Base-by-base conservation (phyloP, 768 basidiomycete species). In the Candolleomyces aberdarensis region DNA sequence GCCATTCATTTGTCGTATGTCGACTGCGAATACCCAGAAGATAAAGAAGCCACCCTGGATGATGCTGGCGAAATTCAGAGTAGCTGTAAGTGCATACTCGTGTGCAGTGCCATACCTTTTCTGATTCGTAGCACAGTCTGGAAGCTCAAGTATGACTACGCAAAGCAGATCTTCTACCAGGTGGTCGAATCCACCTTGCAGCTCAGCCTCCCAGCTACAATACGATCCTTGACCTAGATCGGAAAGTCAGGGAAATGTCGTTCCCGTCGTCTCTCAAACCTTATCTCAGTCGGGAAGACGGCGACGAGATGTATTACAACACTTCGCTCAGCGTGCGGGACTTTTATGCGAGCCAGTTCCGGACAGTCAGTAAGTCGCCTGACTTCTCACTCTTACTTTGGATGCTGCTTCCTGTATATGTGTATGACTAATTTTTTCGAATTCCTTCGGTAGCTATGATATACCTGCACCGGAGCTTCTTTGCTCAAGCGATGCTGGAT, bases 21-120 rank as follows among this genome's bases (percentile, higher is more conserved):
- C 6, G 86, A 87, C 60, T 86, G 85, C 63, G 83, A 86, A 66
- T 80, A 82, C 52, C 85, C 86, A 0, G 67, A 72, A 5, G 85
- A 87, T 62, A 82, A 85, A 56, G 84, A 86, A 64, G 76, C 75
- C 3, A 73, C 75, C 0, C 53, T 81, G 20, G 76, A 70, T 50
- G 77, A 80, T 19, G 65, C 76, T 8, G 82, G 83, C 1, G 75
- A 81, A 47, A 67, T 73, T 10, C 75, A 82, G 57, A 75, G 70
- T 58, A 84, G 84, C 58, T 84, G 85, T 86, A 71, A 55, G 82
- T 75, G 4, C 7, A 10, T 17, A 43, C 40, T 8, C 52, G 8
- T 41, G 19, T 40, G 20, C 43, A 22, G 31, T 62, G 20, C 19
- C n/a, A 14, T 48, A 51, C 7, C 50, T 47, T 32, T 20, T 29